phyloP scores from a whole-genome alignment of 495 filamentous ascomycete genomes.

The Neurospora sp. region DNA sequence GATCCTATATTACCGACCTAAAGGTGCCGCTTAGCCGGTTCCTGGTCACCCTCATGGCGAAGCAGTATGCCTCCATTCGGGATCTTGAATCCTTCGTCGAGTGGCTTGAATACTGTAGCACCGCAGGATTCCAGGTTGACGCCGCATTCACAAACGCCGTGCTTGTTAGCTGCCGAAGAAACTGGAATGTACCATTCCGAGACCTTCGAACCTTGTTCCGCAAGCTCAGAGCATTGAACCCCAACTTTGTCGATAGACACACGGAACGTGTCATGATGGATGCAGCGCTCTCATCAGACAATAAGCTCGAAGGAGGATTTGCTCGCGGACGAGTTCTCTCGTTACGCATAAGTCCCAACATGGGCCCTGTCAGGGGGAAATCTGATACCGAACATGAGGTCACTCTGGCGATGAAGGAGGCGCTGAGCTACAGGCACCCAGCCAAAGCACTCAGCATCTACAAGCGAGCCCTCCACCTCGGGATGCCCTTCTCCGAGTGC shows the following conservation, averaged over 20 bases:
- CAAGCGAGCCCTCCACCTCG: constrained; percentile 18
- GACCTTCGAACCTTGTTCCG: constrained; percentile 29
- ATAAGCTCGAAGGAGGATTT: constrained; percentile 6
- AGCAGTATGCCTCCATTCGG: constrained; percentile 29
- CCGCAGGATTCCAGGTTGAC: constrained; percentile 24
- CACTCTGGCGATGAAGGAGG: constrained; percentile 27
- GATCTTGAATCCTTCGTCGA: constrained; percentile 27
- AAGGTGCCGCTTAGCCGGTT: constrained; percentile 25
- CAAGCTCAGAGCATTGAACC: constrained; percentile 20
- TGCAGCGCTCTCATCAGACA: constrained; percentile 16
- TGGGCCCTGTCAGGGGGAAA: constrained; percentile 12
- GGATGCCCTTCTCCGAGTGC: constrained; percentile 21
- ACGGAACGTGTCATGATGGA: constrained; percentile 30
- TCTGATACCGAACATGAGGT: constrained; percentile 20
- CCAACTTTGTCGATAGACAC: constrained; percentile 17
- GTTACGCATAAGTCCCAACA: constrained; percentile 9
- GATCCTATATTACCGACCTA: constrained; percentile 22
- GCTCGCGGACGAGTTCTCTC: constrained; percentile 15
- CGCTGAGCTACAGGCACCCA: constrained; percentile 12
- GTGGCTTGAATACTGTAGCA: constrained; percentile 29
- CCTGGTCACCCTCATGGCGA: constrained; percentile 36
- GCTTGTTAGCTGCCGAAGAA: constrained; percentile 23
- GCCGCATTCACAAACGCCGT: constrained; percentile 31
- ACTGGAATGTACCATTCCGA: constrained; percentile 28
- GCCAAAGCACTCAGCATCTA: constrained; percentile 23